A percentile compares a stretch with the other conserved stretches of the same genome.
These are phyloP conservation scores for Kazachstania psychrophila DNA, from an alignment of 805 yeast species.

Conservation along the genomic window DNA sequence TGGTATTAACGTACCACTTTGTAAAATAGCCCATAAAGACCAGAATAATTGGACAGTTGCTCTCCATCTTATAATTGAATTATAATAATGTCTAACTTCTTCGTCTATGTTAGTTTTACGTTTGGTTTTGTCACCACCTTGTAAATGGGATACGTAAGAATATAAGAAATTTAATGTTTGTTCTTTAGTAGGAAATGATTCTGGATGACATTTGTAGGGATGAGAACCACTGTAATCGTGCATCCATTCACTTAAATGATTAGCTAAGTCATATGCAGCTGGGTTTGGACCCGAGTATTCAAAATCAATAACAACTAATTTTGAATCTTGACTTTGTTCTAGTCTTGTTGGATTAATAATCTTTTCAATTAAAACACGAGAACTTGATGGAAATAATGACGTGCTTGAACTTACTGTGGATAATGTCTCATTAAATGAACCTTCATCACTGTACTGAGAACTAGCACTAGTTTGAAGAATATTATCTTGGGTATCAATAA, in stretches of 20 bases:
- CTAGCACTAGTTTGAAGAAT: background rate
- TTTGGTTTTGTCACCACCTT: background rate
- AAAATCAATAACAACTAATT: constrained; percentile 88
- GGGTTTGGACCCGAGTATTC: constrained; percentile 89
- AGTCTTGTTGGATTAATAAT: constrained; percentile 31
- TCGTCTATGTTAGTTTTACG: constrained; percentile 27
- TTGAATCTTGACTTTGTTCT: constrained; percentile 48
- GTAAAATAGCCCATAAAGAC: constrained; percentile 89
- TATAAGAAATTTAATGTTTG: constrained; percentile 64
- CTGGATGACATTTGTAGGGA: constrained; percentile 37
- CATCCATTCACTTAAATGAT: constrained; percentile 98
- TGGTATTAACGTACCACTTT: constrained; percentile 40
- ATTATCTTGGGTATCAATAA: constrained; percentile 19
- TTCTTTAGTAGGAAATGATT: constrained; percentile 55
- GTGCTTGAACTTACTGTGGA: constrained; percentile 18
- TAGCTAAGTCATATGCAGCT: constrained; percentile 84
- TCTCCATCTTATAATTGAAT: constrained; percentile 70
- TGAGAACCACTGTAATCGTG: constrained; percentile 61
- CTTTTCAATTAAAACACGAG: constrained; percentile 23
- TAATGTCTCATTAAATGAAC: constrained; percentile 5
- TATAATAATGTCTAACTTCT: constrained; percentile 44
- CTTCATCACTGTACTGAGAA: background rate
- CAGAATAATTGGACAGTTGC: constrained; percentile 70
- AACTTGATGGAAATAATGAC: constrained; percentile 23
- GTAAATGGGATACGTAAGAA: constrained; percentile 63